These are phyloP conservation scores for Mikania micrantha DNA, from an alignment of 129 eudicot genomes.

Conservation along the genomic window DNA sequence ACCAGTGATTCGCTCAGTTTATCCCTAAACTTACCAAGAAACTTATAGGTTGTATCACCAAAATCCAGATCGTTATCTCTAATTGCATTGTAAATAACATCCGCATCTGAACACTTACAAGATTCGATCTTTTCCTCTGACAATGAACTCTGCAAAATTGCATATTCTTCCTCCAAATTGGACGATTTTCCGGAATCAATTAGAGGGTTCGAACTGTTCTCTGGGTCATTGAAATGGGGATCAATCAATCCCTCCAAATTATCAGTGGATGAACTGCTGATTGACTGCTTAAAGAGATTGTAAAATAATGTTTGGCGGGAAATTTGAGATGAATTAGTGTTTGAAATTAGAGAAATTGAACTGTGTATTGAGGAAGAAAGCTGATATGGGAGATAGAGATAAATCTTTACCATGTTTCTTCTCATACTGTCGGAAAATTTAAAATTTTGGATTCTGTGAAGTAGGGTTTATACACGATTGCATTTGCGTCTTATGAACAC, in stretches of 20 bases:
- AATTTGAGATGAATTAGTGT: constrained; percentile 13
- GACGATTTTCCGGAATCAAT: neutral
- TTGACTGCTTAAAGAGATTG: constrained; percentile 25
- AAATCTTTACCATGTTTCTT: constrained; percentile 27
- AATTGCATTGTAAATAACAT: constrained; percentile 30
- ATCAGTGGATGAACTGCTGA: constrained; percentile 34
- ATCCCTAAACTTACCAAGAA: constrained; percentile 55
- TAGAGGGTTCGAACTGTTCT: constrained; percentile 6
- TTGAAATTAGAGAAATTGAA: constrained; percentile 16
- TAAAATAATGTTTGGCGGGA: constrained; percentile 21
- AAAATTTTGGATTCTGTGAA: neutral
- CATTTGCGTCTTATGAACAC: neutral
- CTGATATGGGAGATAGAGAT: constrained; percentile 14
- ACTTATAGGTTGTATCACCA: constrained; percentile 38
- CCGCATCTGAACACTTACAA: constrained; percentile 46
- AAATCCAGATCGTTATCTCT: constrained; percentile 35
- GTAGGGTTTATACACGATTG: constrained; percentile 26
- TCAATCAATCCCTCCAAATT: constrained; percentile 38
- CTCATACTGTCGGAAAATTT: constrained; percentile 34
- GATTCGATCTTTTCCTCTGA: constrained; percentile 15
- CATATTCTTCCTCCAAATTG: constrained; percentile 40
- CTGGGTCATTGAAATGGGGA: constrained; percentile 21
- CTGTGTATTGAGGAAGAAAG: constrained; percentile 2
- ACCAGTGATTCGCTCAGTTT: constrained; percentile 57
- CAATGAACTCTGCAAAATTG: constrained; percentile 38